phyloP scores from a whole-genome alignment of 2,329 filamentous ascomycete species.

The Aureobasidium sp. region DNA sequence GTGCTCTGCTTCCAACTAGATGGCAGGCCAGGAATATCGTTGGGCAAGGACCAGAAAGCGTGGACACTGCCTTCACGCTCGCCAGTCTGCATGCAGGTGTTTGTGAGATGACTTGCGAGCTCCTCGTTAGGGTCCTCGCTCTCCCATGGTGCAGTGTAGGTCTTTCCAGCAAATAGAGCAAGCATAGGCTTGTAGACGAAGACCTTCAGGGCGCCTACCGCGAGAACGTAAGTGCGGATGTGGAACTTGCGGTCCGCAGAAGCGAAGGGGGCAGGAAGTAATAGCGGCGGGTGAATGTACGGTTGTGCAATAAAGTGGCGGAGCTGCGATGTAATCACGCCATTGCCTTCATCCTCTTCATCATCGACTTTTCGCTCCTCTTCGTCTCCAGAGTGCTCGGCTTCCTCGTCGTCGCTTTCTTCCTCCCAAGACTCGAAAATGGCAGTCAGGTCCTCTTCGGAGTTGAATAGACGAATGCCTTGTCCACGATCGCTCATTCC shows the following conservation, averaged over 20 bases:
- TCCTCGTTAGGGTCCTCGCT: conserved; percentile 34
- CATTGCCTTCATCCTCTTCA: conserved; percentile 33
- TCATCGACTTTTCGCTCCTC: conserved; percentile 23
- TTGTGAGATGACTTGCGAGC: conserved; percentile 77
- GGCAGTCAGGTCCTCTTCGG: conserved; percentile 68
- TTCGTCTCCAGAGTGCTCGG: conserved; percentile 25
- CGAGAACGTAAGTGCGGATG: conserved; percentile 83
- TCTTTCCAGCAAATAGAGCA: conserved; percentile 73
- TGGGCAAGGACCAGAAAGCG: conserved; percentile 63
- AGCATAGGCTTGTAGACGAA: conserved; percentile 90
- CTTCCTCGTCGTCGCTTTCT: conserved; percentile 23
- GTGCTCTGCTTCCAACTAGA: conserved; percentile 49
- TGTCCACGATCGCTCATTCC: conserved; percentile 96
- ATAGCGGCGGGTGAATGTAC: conserved; percentile 82
- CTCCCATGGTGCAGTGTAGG: conserved; percentile 59
- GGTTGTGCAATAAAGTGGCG: conserved; percentile 94
- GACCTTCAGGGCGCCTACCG: conserved; percentile 66
- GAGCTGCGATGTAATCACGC: conserved; percentile 78
- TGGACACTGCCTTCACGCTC: conserved; percentile 58
- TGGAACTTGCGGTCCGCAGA: conserved; percentile 74
- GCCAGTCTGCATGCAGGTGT: conserved; percentile 75
- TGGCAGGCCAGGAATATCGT: conserved; percentile 18
- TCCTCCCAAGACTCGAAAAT: conserved; percentile 85
- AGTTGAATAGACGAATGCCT: conserved; percentile 82
- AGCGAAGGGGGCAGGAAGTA: conserved; percentile 46